These are phyloP conservation scores for Arthrobotrys entomopaga DNA, from an alignment of 2,329 filamentous ascomycete genomes.

Conservation along the genomic window DNA sequence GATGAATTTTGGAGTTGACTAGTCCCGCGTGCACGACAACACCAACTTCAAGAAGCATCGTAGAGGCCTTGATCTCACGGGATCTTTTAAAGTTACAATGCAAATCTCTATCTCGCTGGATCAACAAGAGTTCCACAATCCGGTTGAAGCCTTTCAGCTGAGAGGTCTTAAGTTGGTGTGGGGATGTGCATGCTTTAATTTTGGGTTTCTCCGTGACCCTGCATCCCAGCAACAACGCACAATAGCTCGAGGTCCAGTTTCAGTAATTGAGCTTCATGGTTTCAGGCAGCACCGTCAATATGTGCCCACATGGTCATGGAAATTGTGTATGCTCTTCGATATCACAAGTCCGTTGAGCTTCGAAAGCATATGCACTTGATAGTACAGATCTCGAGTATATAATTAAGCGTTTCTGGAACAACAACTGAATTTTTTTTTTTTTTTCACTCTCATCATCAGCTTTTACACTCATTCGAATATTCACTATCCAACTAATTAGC, in stretches of 20 bases:
- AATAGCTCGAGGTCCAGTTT: background rate
- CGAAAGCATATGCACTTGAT: background rate
- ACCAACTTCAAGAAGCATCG: too few relatives aligned
- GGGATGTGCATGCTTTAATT: conserved; percentile 12
- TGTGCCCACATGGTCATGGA: background rate
- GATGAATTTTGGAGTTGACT: background rate
- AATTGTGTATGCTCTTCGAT: background rate
- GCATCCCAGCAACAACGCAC: background rate
- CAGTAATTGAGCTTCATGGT: background rate
- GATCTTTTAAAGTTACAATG: background rate
- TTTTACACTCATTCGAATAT: conserved; percentile 2
- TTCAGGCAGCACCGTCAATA: background rate
- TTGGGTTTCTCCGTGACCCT: background rate
- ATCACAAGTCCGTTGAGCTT: background rate
- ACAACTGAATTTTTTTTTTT: background rate
- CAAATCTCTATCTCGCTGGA: background rate
- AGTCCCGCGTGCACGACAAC: too few relatives aligned
- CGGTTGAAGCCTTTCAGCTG: background rate
- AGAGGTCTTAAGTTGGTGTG: background rate
- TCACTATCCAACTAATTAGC: background rate
- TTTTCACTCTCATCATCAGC: conserved; percentile 1
- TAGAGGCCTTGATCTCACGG: background rate
- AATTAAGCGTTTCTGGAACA: background rate
- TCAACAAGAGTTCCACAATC: background rate
- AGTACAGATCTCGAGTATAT: background rate